Percentiles rank a stretch among this genome's conserved stretches.
These are phyloP conservation scores for Salix suchowensis DNA, from an alignment of 345 rosid species.

Conservation along the genomic window DNA sequence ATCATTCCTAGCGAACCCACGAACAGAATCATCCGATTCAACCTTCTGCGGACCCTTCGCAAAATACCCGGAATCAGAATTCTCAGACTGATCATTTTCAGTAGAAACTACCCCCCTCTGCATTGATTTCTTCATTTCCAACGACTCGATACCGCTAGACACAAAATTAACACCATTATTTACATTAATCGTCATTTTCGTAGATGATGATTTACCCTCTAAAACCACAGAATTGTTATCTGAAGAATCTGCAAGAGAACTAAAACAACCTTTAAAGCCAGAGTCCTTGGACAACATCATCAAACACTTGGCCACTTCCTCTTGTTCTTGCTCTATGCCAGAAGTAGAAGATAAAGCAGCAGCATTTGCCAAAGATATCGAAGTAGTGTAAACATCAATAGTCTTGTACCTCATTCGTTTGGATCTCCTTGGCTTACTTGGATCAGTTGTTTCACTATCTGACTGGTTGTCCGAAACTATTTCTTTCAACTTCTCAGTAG, in stretches of 20 bases:
- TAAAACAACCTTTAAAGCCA: slow-evolving; percentile 46
- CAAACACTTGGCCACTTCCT: slow-evolving; percentile 70
- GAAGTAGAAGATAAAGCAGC: slow-evolving; percentile 48
- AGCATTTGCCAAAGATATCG: slow-evolving; percentile 30
- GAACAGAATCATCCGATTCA: slow-evolving; percentile 52
- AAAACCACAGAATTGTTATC: slow-evolving; percentile 61
- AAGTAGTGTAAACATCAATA: slow-evolving; percentile 30
- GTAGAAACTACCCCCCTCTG: slow-evolving; percentile 24
- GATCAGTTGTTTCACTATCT: slow-evolving; percentile 64
- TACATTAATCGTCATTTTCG: slow-evolving; percentile 38
- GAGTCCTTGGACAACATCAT: slow-evolving; percentile 86
- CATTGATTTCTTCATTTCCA: slow-evolving; percentile 29
- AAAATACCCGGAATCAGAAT: slow-evolving; percentile 70
- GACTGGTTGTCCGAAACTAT: slow-evolving; percentile 52
- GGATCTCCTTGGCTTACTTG: slow-evolving; percentile 61
- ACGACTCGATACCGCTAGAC: slow-evolving; percentile 25
- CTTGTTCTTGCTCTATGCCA: slow-evolving; percentile 69
- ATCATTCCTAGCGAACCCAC: slow-evolving; percentile 35
- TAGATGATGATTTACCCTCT: slow-evolving; percentile 60
- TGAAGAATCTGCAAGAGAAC: slow-evolving; percentile 57
- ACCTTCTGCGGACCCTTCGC: slow-evolving; percentile 58
- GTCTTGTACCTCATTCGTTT: slow-evolving; percentile 44
- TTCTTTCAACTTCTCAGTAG: slow-evolving; percentile 34
- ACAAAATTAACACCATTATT: slow-evolving; percentile 32
- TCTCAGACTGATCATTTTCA: slow-evolving; percentile 40